A percentile compares a stretch with the other conserved stretches of the same genome.
Conservation (phyloP, 164 flowering plant species). For the Umbilicus rupestris region DNA sequence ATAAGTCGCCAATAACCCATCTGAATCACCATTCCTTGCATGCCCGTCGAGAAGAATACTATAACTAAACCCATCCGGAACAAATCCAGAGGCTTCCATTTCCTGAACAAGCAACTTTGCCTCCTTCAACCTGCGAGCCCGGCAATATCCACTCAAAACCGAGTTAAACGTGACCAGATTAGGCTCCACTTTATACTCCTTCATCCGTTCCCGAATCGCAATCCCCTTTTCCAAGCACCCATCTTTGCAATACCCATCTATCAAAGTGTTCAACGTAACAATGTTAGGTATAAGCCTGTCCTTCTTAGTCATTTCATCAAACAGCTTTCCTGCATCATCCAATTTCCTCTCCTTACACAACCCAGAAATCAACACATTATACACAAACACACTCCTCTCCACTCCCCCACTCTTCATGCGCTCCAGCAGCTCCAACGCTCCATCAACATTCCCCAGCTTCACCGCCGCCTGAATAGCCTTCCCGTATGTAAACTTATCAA, state of each 20-base stretch:
- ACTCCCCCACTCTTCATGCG: slow-evolving; percentile 31
- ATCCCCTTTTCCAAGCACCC: slow-evolving; percentile 46
- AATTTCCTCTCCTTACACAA: slow-evolving; percentile 44
- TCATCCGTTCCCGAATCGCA: slow-evolving; percentile 38
- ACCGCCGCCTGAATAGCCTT: slow-evolving; percentile 67
- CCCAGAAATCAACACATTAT: slow-evolving; percentile 54
- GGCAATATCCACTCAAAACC: slow-evolving; percentile 48
- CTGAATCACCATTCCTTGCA: slow-evolving; percentile 25
- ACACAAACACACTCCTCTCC: slow-evolving; percentile 37
- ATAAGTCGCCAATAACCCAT: slow-evolving; percentile 31
- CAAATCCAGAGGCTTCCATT: slow-evolving; percentile 42
- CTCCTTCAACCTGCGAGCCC: slow-evolving; percentile 32
- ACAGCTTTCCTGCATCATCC: slow-evolving; percentile 41
- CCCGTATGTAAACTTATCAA: slow-evolving; percentile 35
- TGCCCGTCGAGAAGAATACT: slow-evolving; percentile 47
- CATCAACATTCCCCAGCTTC: slow-evolving; percentile 41
- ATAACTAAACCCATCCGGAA: slow-evolving; percentile 49
- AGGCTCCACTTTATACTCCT: slow-evolving; percentile 24
- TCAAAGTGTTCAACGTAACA: slow-evolving; percentile 51
- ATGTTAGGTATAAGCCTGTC: slow-evolving; percentile 19
- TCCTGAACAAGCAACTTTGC: slow-evolving; percentile 34
- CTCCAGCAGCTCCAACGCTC: slow-evolving; percentile 30
- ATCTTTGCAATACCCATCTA: slow-evolving; percentile 58
- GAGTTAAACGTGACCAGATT: slow-evolving; percentile 50
- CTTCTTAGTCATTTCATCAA: slow-evolving; percentile 47